phyloP scores from a whole-genome alignment of 306 rosid genomes.

The Malus fusca region DNA sequence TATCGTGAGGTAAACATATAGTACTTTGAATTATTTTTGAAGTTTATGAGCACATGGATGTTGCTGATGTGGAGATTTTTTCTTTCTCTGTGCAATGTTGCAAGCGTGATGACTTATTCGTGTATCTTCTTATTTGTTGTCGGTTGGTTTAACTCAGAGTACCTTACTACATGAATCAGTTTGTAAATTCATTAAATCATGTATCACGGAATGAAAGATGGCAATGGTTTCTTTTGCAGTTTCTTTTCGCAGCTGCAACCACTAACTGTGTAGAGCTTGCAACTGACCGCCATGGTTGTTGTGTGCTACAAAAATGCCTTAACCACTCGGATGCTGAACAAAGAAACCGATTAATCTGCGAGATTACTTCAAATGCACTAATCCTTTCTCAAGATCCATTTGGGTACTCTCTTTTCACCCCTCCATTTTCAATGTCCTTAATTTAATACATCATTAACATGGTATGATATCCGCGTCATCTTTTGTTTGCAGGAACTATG shows the following conservation, averaged over 20 bases:
- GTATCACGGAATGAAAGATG: background rate
- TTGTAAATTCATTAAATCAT: background rate
- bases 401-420: constrained; percentile 32
- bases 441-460: background rate
- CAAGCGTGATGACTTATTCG: background rate
- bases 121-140: background rate
- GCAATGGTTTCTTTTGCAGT: constrained; percentile 27
- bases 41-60: background rate
- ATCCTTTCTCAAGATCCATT: constrained; percentile 49
- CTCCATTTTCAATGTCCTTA: background rate
- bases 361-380: constrained; percentile 40
- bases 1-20: constrained; percentile 31
- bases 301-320: constrained; percentile 57
- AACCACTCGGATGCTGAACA: constrained; percentile 29
- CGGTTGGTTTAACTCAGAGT: background rate
- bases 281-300: constrained; percentile 53
- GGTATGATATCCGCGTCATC: background rate
- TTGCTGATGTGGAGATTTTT: constrained; percentile 6
- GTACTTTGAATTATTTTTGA: background rate
- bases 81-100: background rate
- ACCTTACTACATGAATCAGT: background rate
- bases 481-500: constrained; percentile 42
- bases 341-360: constrained; percentile 23
- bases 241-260: constrained; percentile 44
- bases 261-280: constrained; percentile 47